Evolutionary conservation across 164 flowering plant species (phyloP).

Genomic region (Vitis amurensis): DNA sequence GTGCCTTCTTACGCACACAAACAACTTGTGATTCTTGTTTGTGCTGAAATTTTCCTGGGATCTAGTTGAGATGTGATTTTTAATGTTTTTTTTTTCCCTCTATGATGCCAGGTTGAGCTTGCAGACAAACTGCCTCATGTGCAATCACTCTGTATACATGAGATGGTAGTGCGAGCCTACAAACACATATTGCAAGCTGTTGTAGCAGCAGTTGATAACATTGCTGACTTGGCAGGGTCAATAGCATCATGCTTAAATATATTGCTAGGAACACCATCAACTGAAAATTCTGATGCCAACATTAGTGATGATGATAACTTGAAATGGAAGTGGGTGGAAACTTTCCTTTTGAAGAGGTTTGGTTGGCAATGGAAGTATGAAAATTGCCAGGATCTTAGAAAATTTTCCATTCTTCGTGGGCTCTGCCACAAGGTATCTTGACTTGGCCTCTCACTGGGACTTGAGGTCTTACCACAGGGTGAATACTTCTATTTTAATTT

Average conservation of each 20-base stretch:
- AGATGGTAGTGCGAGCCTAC: constrained; percentile 91
- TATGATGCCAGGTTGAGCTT: constrained; percentile 68
- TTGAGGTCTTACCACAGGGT: constrained; percentile 1
- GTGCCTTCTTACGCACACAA: too few species aligned
- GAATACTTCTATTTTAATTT: not conserved
- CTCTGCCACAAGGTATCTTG: constrained; percentile 78
- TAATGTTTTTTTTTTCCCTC: constrained; percentile 3
- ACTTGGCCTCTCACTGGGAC: not conserved
- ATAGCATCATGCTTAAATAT: constrained; percentile 79
- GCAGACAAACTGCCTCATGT: constrained; percentile 97
- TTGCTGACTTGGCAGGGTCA: constrained; percentile 57
- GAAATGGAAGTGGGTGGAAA: constrained; percentile 86
- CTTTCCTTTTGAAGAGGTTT: constrained; percentile 74
- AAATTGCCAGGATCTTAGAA: constrained; percentile 54
- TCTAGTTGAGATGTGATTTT: not conserved
- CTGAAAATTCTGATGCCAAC: constrained; percentile 40
- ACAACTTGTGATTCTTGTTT: too few species aligned
- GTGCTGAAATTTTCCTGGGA: not conserved
- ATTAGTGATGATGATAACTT: constrained; percentile 36
- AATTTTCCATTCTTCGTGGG: constrained; percentile 87
- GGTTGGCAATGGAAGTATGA: constrained; percentile 69
- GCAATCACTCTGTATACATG: constrained; percentile 89
- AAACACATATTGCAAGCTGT: constrained; percentile 89
- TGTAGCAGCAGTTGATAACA: constrained; percentile 63
- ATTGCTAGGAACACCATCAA: constrained; percentile 63